Conservation (phyloP, 208 protist species). For the Naegleria lovaniensis region DNA sequence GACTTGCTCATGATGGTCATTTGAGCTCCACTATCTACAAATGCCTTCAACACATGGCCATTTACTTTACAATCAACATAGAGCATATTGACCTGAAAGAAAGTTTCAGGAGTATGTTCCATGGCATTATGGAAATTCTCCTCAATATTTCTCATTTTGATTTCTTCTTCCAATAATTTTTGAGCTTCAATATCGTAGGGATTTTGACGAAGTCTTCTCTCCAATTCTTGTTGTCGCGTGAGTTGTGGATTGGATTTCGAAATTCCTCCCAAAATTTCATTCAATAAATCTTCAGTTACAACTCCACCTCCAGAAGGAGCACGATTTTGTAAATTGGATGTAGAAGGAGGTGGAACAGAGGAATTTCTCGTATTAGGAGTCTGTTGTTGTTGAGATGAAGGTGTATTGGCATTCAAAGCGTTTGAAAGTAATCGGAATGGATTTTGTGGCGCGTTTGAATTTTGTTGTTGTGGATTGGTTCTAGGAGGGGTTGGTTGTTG, state of each 20-base stretch:
- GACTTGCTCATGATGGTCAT: conserved; percentile 64
- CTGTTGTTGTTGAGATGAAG: no score
- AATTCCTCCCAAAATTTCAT: background rate
- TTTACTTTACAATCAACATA: conserved; percentile 83
- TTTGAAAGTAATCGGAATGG: no score
- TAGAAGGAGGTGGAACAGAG: background rate
- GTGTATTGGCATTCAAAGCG: no score
- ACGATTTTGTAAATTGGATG: background rate
- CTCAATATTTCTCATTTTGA: conserved; percentile 59
- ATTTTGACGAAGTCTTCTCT: background rate
- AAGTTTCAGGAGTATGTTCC: conserved; percentile 86
- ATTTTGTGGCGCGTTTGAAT: background rate
- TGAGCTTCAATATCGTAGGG: conserved; percentile 24
- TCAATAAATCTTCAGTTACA: background rate
- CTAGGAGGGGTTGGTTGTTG: background rate
- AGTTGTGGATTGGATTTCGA: background rate
- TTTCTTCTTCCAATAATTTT: conserved; percentile 23
- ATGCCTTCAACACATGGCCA: conserved; percentile 74
- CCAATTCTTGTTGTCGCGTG: background rate
- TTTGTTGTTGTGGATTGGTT: background rate
- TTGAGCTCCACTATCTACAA: conserved; percentile 82
- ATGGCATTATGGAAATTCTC: conserved; percentile 76
- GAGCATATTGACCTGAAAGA: conserved; percentile 76
- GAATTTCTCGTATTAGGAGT: background rate
- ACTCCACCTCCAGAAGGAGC: background rate